Base-by-base conservation (phyloP, 805 yeast genomes). In the Candida taoyuanica region DNA sequence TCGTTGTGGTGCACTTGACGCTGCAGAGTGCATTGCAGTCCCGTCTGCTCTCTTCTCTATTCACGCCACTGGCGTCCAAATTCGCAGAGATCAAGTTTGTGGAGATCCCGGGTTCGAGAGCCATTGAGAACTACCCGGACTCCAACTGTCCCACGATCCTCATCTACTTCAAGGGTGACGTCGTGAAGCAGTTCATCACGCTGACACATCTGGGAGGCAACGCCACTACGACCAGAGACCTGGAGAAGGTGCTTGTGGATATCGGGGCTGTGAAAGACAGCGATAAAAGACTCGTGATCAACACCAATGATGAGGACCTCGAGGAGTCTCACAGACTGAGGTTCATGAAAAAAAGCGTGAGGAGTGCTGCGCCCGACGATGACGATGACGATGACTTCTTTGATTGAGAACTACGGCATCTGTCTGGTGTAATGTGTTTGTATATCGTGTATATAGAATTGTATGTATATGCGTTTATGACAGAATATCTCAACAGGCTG, bases 111-210 rank as follows among this genome's bases (percentile, higher is more conserved):
- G 96, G 85, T 17, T 71, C 76, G 42, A 78, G 96, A 60, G 95
- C 97, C 36, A 83, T 89, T 47, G 98, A 91, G 54, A 80, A 81
- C 55, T 93, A 89, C 59, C 97, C 98, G 2, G 91, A 85, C 18
- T 59, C 73, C 23, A 89, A 86, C 65, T 84, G 95, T 52, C 99
- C 99, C 2, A 93, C 98, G 0, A 65, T 93, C 7, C 70, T 93
- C 35, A 74, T 93, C 1, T 93, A 93, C 60, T 74, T 76, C 53
- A 76, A 86, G 39, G 82, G 81, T 20, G 78, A 85, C 46, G 89
- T 94, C 7, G 65, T 81, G 17, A 83, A 81, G 57, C 97, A 93
- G 57, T 75, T 68, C 52, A 75, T 93, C 9, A 91, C 98, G 0
- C 67, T 91, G 53, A 72, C 83, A 5, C 78, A 81, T 50, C 57